Percentiles rank a stretch among this genome's conserved stretches.
Evolutionary conservation across 2,329 filamentous ascomycete genomes (phyloP).

Genomic region (Pseudogymnoascus sp.): DNA sequence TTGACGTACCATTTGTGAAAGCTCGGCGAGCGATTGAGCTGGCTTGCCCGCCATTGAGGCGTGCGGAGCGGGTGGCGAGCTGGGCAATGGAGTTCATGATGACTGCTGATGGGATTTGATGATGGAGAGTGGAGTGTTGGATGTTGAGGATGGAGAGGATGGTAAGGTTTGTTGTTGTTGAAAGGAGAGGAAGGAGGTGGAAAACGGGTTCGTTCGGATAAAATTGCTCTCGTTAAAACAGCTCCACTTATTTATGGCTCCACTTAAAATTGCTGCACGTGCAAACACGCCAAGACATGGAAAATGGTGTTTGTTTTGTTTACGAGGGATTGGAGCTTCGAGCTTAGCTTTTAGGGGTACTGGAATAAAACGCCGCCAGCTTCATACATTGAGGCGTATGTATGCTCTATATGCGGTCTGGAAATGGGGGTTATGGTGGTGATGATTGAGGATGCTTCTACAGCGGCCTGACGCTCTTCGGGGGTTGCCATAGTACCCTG

Average conservation of each 20-base stretch:
- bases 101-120: constrained; percentile 18
- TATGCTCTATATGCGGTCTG: background rate
- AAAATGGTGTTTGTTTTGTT: background rate
- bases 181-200: constrained; percentile 10
- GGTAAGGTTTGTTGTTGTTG: constrained; percentile 8
- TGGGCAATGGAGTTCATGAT: constrained; percentile 23
- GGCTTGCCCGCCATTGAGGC: constrained; percentile 20
- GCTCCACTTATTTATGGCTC: constrained; percentile 1
- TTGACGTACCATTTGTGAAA: constrained; percentile 22
- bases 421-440: background rate
- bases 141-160: constrained; percentile 3
- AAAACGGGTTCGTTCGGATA: constrained; percentile 8
- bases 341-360: background rate
- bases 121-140: constrained; percentile 14
- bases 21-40: constrained; percentile 21
- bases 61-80: constrained; percentile 15
- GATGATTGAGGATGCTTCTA: background rate
- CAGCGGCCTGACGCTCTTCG: background rate
- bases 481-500: constrained; percentile 8
- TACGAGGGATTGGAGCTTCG: background rate
- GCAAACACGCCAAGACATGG: constrained; percentile 1
- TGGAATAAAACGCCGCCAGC: background rate
- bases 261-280: constrained; percentile 8
- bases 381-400: background rate
- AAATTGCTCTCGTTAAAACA: constrained; percentile 9